Conservation (phyloP, 2,329 filamentous ascomycete genomes). For the Colletotrichum tropicicola region DNA sequence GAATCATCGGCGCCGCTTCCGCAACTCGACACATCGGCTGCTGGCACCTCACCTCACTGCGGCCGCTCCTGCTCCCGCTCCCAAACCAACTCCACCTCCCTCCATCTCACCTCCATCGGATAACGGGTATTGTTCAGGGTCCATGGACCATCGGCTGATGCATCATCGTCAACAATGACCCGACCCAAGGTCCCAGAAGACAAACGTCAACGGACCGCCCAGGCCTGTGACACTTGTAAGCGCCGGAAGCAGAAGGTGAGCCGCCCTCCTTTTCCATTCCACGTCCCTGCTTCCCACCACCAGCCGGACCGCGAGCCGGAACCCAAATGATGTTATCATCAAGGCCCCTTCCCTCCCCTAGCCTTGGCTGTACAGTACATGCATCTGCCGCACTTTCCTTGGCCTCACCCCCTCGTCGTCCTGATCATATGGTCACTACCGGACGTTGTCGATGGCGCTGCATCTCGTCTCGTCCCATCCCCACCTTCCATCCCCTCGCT, state of each 20-base stretch:
- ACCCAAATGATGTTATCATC: background rate
- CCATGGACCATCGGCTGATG: conserved; percentile 28
- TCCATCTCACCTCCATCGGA: conserved; percentile 22
- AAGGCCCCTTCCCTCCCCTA: background rate
- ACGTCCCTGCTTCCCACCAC: background rate
- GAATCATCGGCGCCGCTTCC: conserved; percentile 19
- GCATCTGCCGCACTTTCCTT: background rate
- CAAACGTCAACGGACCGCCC: conserved; percentile 69
- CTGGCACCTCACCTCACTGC: background rate
- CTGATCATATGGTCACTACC: background rate
- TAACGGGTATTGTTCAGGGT: conserved; percentile 24
- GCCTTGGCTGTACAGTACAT: background rate
- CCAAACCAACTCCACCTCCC: conserved; percentile 19
- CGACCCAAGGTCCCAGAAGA: conserved; percentile 65
- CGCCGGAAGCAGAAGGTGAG: conserved; percentile 74
- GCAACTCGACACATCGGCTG: conserved; percentile 3
- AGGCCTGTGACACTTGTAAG: conserved; percentile 73
- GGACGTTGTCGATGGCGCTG: background rate
- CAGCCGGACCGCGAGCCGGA: background rate
- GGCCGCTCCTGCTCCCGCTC: conserved; percentile 9
- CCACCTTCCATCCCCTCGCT: background rate
- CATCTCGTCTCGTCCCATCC: background rate
- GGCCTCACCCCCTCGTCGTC: background rate
- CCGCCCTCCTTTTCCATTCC: conserved; percentile 5
- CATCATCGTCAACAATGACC: conserved; percentile 50